These are phyloP conservation scores for Auxenochlorella protothecoides DNA, from an alignment of 139 green algal species.

Conservation along the genomic window DNA sequence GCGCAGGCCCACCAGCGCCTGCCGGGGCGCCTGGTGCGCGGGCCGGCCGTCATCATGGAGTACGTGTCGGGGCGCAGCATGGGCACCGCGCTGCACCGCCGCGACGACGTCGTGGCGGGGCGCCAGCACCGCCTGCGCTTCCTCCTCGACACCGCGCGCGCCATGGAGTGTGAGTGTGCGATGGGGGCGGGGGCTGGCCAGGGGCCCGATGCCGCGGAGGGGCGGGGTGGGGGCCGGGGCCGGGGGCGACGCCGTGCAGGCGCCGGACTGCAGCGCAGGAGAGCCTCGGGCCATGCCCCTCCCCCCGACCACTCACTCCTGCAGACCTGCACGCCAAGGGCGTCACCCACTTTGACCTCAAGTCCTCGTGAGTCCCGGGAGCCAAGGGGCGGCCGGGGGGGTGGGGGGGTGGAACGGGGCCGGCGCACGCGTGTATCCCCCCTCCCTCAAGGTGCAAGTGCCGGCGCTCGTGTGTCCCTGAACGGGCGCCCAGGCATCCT, in stretches of 20 bases:
- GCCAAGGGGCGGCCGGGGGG: too few relatives aligned
- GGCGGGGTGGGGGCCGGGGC: too few relatives aligned
- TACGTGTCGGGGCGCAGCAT: constrained; percentile 35
- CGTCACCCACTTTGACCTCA: constrained; percentile 18
- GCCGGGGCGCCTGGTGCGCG: constrained; percentile 2
- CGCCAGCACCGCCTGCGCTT: too few relatives aligned
- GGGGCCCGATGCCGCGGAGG: too few relatives aligned
- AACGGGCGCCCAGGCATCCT: too few relatives aligned
- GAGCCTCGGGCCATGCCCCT: not conserved
- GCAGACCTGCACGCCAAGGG: constrained; percentile 14
- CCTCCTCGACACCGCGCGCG: too few relatives aligned
- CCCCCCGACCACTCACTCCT: not conserved
- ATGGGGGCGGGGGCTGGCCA: not conserved
- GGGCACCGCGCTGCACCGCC: not conserved
- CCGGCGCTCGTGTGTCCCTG: too few relatives aligned
- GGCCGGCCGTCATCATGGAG: constrained; percentile 43
- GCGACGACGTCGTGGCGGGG: too few relatives aligned
- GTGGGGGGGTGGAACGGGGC: too few relatives aligned
- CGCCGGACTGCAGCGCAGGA: not conserved
- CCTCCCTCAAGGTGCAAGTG: too few relatives aligned
- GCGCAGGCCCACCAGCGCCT: not conserved
- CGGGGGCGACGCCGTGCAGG: too few relatives aligned
- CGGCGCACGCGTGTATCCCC: too few relatives aligned
- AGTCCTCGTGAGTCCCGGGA: not conserved
- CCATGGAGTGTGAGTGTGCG: not conserved